A percentile compares a stretch with the other conserved stretches of the same genome.
Evolutionary conservation across 176 grass and related monocot species (phyloP).

Genomic region (Ananas comosus): DNA sequence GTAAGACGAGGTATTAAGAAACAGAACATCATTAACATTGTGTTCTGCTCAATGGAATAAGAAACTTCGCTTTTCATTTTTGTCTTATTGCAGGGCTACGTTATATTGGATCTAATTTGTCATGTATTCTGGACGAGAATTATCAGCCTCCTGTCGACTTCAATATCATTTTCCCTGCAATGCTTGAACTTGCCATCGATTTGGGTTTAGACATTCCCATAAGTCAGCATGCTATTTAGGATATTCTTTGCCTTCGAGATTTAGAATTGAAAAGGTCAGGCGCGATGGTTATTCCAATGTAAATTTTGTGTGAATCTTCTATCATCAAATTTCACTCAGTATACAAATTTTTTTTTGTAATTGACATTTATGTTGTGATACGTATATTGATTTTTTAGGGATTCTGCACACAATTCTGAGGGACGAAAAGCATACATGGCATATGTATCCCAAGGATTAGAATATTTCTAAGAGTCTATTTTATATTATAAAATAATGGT

Average conservation of each 20-base stretch:
- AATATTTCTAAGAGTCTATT: too few relatives aligned
- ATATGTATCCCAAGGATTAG: slow-evolving; percentile 62
- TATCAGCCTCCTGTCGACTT: slow-evolving; percentile 53
- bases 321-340: too few relatives aligned
- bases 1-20: slow-evolving; percentile 43
- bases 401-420: slow-evolving; percentile 17
- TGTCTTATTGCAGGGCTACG: slow-evolving; percentile 31
- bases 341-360: too few relatives aligned
- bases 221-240: slow-evolving; percentile 15
- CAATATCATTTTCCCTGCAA: slow-evolving; percentile 51
- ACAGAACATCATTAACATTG: background rate
- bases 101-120: slow-evolving; percentile 51
- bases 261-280: slow-evolving; percentile 54
- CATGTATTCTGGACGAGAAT: slow-evolving; percentile 28
- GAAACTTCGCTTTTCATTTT: background rate
- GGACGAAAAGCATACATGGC: slow-evolving; percentile 56
- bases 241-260: slow-evolving; percentile 26
- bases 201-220: slow-evolving; percentile 43
- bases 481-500: too few relatives aligned
- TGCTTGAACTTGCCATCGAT: slow-evolving; percentile 43
- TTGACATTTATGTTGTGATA: background rate
- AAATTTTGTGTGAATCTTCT: slow-evolving; percentile 1
- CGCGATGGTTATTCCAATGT: background rate
- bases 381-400: slow-evolving; percentile 21
- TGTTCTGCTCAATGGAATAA: slow-evolving; percentile 2